A percentile compares a stretch with the other conserved stretches of the same genome.
Evolutionary conservation across 345 rosid species (phyloP).

Genomic region (Melastoma malabathricum): DNA sequence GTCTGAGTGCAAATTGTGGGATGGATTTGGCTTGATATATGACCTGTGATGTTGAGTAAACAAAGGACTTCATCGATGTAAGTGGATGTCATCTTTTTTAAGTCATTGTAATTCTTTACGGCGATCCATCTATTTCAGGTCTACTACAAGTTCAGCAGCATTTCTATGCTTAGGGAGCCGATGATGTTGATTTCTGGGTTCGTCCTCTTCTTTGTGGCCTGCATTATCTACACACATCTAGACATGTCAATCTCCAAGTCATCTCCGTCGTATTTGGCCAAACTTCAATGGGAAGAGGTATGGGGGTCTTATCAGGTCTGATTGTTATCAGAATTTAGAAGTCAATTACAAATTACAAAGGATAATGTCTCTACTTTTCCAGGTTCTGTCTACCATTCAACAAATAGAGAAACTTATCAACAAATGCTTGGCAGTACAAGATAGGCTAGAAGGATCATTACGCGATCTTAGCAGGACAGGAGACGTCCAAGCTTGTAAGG

Average conservation of each 20-base stretch:
- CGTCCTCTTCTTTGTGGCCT: slow-evolving; percentile 56
- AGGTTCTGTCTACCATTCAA: slow-evolving; percentile 71
- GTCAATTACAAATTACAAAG: not conserved
- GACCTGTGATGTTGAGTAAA: too few relatives aligned
- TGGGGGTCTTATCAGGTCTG: not conserved
- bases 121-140: slow-evolving; percentile 35
- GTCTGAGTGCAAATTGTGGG: too few relatives aligned
- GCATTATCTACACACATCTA: slow-evolving; percentile 58
- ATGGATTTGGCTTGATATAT: too few relatives aligned
- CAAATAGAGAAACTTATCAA: slow-evolving; percentile 43
- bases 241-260: slow-evolving; percentile 92
- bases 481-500: slow-evolving; percentile 84
- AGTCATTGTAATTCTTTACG: too few relatives aligned
- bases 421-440: slow-evolving; percentile 53
- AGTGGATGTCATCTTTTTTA: too few relatives aligned
- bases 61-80: too few relatives aligned
- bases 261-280: slow-evolving; percentile 83
- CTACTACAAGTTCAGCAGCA: slow-evolving; percentile 67
- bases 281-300: slow-evolving; percentile 95
- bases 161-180: slow-evolving; percentile 78
- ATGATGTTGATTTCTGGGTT: slow-evolving; percentile 77
- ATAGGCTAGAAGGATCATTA: slow-evolving; percentile 77
- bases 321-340: slow-evolving; percentile 1
- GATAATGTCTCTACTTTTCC: slow-evolving; percentile 10
- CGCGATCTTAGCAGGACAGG: slow-evolving; percentile 88